Conservation (phyloP, 2,329 filamentous ascomycete genomes). For the Sarocladium oryzae region DNA sequence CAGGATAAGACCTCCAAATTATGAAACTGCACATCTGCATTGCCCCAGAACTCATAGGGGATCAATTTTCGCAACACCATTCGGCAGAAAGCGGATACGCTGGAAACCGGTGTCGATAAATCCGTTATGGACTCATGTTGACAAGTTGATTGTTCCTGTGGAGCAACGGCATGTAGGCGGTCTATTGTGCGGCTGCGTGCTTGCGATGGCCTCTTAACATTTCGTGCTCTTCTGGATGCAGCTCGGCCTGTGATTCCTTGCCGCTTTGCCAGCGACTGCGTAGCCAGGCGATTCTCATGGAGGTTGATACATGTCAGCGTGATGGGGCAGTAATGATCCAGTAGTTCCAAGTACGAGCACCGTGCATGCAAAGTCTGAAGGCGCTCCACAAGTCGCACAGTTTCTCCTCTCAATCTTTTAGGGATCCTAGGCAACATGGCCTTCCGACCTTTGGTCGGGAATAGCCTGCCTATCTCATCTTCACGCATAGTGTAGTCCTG, state of each 20-base stretch:
- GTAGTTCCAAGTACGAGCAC: conserved; percentile 73
- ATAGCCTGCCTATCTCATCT: conserved; percentile 56
- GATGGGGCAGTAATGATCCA: conserved; percentile 73
- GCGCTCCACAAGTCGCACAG: conserved; percentile 53
- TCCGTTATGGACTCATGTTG: conserved; percentile 48
- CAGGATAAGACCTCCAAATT: conserved; percentile 60
- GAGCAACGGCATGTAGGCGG: not conserved
- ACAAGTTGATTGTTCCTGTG: not conserved
- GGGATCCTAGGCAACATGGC: conserved; percentile 38
- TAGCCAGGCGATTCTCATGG: not conserved
- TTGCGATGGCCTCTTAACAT: not conserved
- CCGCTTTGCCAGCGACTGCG: not conserved
- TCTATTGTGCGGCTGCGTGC: not conserved
- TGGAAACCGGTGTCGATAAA: conserved; percentile 57
- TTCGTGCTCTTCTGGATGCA: not conserved
- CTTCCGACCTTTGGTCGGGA: not conserved
- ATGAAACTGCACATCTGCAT: conserved; percentile 38
- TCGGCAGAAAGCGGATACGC: conserved; percentile 82
- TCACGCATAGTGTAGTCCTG: conserved; percentile 85
- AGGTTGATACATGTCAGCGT: not conserved
- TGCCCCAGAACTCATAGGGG: conserved; percentile 69
- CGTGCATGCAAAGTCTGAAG: conserved; percentile 64
- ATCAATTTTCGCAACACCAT: conserved; percentile 67
- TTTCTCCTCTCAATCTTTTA: conserved; percentile 60
- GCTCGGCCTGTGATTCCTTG: not conserved